Conservation (phyloP, 73 alveolate species). For the Uronychia setigera region DNA sequence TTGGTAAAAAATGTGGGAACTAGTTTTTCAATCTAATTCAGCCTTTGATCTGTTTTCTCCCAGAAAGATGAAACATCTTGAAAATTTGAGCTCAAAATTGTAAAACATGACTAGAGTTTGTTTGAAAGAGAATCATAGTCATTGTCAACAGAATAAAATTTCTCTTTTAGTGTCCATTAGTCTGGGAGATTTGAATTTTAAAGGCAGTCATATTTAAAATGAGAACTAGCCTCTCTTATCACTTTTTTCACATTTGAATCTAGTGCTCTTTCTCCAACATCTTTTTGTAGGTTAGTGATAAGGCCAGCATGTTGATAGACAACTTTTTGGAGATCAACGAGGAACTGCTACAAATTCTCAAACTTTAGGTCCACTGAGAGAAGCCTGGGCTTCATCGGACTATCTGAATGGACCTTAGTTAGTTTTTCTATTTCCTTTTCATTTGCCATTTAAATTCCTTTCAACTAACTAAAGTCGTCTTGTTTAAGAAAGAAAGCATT, state of each 20-base stretch:
- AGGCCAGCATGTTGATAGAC: not conserved
- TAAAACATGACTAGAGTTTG: not conserved
- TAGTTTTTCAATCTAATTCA: not conserved
- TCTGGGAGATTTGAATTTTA: not conserved
- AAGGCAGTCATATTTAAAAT: not conserved
- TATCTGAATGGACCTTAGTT: not conserved
- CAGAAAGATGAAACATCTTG: not conserved
- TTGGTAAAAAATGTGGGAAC: not conserved
- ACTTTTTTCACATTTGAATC: not conserved
- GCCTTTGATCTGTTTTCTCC: not conserved
- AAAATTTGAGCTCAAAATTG: not conserved
- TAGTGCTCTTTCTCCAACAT: not conserved
- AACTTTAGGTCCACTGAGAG: not conserved
- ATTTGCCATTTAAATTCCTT: not conserved
- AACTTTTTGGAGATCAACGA: not conserved
- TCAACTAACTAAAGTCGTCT: not conserved
- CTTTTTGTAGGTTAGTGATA: not conserved
- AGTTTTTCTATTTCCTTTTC: not conserved
- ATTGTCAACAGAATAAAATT: not conserved
- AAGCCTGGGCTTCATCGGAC: not conserved
- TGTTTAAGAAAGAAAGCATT: not conserved
- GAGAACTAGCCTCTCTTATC: not conserved
- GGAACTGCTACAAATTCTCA: not conserved
- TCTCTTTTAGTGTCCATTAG: not conserved
- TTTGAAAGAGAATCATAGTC: not conserved